Evolutionary conservation across 176 grass and related monocot species (phyloP), one percentile per base, ranked within the genome.

Genomic region (Ensete ventricosum): DNA sequence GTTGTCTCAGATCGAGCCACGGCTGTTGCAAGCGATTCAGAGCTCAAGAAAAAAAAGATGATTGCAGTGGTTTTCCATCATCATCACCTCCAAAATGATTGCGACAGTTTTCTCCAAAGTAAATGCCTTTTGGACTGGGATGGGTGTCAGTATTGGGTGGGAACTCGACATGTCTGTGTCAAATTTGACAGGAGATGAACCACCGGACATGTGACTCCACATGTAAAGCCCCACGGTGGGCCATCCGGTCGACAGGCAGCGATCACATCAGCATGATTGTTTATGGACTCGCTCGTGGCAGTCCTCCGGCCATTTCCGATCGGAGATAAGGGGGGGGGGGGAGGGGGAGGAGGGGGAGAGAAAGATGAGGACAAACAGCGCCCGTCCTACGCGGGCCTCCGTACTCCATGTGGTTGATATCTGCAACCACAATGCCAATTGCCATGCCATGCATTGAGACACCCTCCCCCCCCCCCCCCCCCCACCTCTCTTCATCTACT

Each of bases 231-330:
- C 20, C 21, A 65, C 21, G 11, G 27, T 43, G 14, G 29, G 6
- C 34, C 34, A 43, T 0, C 4, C 4, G 34, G 34, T 43, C 1
- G 27, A 20, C 67, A 70, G 67, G 34, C 43, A 70, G 50, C 9
- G 48, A 70, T 70, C 67, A 70, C 43, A 70, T 70, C 67, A 70
- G 16, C 34, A 50, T 70, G 67, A 70, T 70, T 51, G 67, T 50
- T 70, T 25, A 51, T 70, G 43, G 17, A 50, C 67, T 70, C 48
- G 11, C 13, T 67, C 58, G 17, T 29, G 25, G 34, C 34, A 43
- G 34, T 17, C 14, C 24, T 9, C 14, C 24, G 43, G 13, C 27
- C 24, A 14, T 43, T 34, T 67, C 64, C 25, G 16, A 67, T 29
- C 11, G 27, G 24, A 22, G 21, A 24, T 14, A 66, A 34, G 14